Conservation (phyloP, 1,139 yeast species). For the Petasospora fabianii region DNA sequence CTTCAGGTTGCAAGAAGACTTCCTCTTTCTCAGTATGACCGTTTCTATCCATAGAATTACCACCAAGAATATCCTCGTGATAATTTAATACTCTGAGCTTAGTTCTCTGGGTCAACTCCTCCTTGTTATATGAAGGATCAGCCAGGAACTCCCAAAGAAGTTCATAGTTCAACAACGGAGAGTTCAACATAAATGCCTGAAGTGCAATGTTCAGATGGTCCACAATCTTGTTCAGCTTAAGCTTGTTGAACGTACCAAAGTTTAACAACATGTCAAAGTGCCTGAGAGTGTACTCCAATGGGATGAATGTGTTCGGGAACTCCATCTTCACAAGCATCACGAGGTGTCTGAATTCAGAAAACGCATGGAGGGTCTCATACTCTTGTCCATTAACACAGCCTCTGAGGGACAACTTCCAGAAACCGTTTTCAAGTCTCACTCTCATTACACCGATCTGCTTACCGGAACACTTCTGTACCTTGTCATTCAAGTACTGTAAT, state of each 20-base stretch:
- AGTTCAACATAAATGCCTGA: conserved; percentile 34
- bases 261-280: conserved; percentile 24
- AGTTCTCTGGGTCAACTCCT: conserved; percentile 32
- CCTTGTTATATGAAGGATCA: conserved; percentile 34
- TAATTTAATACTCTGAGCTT: conserved; percentile 31
- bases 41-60: conserved; percentile 1
- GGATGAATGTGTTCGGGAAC: conserved; percentile 38
- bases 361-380: conserved; percentile 25
- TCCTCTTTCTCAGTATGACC: conserved; percentile 12
- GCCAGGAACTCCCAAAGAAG: conserved; percentile 44
- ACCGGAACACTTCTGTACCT: conserved; percentile 30
- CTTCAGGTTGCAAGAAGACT: conserved; percentile 35
- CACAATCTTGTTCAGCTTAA: conserved; percentile 43
- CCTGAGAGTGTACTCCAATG: conserved; percentile 34
- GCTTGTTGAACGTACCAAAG: conserved; percentile 33
- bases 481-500: conserved; percentile 32
- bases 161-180: conserved; percentile 34
- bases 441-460: conserved; percentile 35
- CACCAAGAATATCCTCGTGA: conserved; percentile 27
- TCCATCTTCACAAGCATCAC: conserved; percentile 35
- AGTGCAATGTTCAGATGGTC: conserved; percentile 47
- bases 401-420: conserved; percentile 27
- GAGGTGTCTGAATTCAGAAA: conserved; percentile 39
- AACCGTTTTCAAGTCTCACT: conserved; percentile 30
- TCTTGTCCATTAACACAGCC: conserved; percentile 18